These are phyloP conservation scores for Alternaria sp. DNA, from an alignment of 2,329 filamentous ascomycete species.

Conservation along the genomic window DNA sequence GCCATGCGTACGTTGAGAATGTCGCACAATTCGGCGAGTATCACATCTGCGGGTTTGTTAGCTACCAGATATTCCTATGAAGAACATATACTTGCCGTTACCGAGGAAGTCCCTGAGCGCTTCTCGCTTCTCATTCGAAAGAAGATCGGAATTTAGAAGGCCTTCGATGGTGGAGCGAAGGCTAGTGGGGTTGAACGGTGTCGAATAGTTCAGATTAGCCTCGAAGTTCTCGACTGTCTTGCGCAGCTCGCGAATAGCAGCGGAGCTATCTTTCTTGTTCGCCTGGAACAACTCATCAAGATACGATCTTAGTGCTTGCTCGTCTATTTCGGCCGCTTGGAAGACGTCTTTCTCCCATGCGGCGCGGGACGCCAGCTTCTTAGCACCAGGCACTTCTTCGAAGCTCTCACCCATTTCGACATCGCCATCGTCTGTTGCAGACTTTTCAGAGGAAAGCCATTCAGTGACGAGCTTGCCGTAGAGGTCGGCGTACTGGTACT, in stretches of 20 bases:
- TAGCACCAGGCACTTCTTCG: conserved; percentile 39
- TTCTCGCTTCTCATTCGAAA: conserved; percentile 50
- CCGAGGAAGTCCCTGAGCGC: conserved; percentile 41
- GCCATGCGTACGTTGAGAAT: conserved; percentile 42
- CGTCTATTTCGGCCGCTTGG: conserved; percentile 33
- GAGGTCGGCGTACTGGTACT: conserved; percentile 44
- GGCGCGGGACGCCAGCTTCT: conserved; percentile 36
- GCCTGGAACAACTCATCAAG: conserved; percentile 31
- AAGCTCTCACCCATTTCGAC: conserved; percentile 37
- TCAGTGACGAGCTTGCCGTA: conserved; percentile 47
- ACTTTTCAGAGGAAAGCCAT: conserved; percentile 42
- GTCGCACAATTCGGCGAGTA: conserved; percentile 39
- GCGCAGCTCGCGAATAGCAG: conserved; percentile 25
- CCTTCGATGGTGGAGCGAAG: conserved; percentile 53
- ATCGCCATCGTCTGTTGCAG: conserved; percentile 21
- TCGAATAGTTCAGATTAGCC: conserved; percentile 17
- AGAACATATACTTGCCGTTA: conserved; percentile 16
- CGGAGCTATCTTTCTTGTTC: conserved; percentile 23
- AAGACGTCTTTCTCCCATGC: conserved; percentile 45
- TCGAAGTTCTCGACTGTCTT: conserved; percentile 31
- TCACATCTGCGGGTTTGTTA: conserved; percentile 21
- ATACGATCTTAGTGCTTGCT: conserved; percentile 27
- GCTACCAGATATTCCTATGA: not conserved
- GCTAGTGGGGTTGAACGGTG: conserved; percentile 42
- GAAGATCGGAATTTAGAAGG: conserved; percentile 54